A percentile compares a stretch with the other conserved stretches of the same genome.
These are phyloP conservation scores for Triticum monococcum DNA, from an alignment of 176 grass and related monocot species.

Conservation along the genomic window DNA sequence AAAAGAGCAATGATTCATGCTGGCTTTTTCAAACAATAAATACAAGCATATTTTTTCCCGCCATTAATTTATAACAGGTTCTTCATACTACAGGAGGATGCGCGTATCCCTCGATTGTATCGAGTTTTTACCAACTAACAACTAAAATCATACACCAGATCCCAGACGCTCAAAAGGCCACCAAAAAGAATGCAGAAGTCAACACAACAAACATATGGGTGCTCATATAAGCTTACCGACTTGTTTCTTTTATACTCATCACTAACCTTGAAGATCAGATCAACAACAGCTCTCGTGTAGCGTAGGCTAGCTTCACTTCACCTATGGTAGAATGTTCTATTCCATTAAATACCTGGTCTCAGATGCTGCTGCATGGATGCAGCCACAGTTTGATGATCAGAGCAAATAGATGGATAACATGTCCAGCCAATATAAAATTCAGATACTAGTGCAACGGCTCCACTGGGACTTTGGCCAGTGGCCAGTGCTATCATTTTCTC, in stretches of 20 bases:
- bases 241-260: not conserved
- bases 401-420: conserved; percentile 21
- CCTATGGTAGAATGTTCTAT: conserved; percentile 50
- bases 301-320: conserved; percentile 13
- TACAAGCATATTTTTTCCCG: not conserved
- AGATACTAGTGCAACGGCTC: conserved; percentile 37
- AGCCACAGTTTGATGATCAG: conserved; percentile 39
- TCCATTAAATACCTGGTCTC: conserved; percentile 16
- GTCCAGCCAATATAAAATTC: conserved; percentile 16
- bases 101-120: not conserved
- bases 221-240: not conserved
- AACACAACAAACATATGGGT: not conserved
- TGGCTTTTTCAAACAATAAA: not conserved
- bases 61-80: not conserved
- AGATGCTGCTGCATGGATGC: conserved; percentile 36
- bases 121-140: not conserved
- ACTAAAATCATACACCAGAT: not conserved
- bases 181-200: not conserved
- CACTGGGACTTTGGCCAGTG: conserved; percentile 6
- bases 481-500: conserved; percentile 15
- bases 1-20: not conserved
- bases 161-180: not conserved
- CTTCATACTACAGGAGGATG: not conserved
- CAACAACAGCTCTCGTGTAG: not conserved
- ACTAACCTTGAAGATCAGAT: conserved; percentile 5